Percentiles rank a stretch among this genome's conserved stretches.
These are phyloP conservation scores for Lepiota brunneoincarnata DNA, from an alignment of 768 basidiomycete genomes.

Conservation along the genomic window DNA sequence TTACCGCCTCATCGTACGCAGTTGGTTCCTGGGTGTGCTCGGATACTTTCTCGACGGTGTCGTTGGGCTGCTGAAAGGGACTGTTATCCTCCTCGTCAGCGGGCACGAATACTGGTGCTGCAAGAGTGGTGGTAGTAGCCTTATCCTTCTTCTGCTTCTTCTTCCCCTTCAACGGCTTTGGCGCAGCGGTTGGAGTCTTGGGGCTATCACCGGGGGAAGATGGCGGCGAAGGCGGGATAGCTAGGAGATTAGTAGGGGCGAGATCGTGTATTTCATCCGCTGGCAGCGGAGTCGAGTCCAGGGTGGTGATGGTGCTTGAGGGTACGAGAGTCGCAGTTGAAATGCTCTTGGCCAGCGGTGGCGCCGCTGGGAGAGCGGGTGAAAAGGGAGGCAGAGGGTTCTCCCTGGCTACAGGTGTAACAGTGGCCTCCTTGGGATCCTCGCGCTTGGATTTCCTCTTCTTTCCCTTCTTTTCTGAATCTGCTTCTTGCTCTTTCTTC, in stretches of 20 bases:
- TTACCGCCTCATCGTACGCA: constrained; percentile 56
- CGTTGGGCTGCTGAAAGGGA: constrained; percentile 38
- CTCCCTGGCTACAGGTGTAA: not conserved
- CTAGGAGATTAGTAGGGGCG: not conserved
- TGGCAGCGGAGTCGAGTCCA: not conserved
- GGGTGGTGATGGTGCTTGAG: not conserved
- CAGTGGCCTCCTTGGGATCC: not conserved
- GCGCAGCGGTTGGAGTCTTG: not conserved
- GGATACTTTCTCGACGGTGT: constrained; percentile 27
- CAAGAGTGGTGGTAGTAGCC: not conserved
- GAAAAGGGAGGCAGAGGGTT: constrained; percentile 9
- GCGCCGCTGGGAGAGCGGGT: constrained; percentile 5
- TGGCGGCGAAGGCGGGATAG: not conserved
- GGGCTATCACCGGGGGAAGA: not conserved
- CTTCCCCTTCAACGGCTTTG: constrained; percentile 12
- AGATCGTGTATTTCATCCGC: not conserved
- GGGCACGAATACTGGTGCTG: constrained; percentile 30
- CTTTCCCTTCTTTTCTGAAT: constrained; percentile 2
- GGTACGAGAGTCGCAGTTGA: constrained; percentile 13
- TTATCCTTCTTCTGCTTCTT: constrained; percentile 18
- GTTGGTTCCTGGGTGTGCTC: constrained; percentile 25
- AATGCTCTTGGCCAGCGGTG: not conserved
- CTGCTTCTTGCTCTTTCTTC: constrained; percentile 2
- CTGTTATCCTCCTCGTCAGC: constrained; percentile 50
- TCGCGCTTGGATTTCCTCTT: not conserved